Evolutionary conservation across 345 rosid genomes (phyloP).

Genomic region (Heritiera littoralis): DNA sequence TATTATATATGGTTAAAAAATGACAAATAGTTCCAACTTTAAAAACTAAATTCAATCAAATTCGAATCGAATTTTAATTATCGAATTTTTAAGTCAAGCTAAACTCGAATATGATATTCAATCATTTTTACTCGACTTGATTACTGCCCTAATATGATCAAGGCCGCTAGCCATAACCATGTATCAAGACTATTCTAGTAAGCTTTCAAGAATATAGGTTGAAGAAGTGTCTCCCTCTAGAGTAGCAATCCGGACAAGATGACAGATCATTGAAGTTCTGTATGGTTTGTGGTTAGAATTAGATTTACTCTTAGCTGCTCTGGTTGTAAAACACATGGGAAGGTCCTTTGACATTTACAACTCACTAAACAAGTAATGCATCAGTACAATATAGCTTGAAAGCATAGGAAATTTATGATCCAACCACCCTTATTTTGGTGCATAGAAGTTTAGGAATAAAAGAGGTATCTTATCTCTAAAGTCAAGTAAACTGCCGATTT

Average conservation of each 20-base stretch:
- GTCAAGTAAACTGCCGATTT: no score
- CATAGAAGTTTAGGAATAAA: no score
- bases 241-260: conserved; percentile 15
- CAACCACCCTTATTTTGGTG: conserved; percentile 9
- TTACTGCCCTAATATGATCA: no score
- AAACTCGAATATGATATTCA: no score
- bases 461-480: no score
- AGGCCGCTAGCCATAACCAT: no score
- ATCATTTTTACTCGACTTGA: no score
- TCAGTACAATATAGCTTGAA: conserved; percentile 4
- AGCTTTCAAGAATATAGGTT: conserved; percentile 71
- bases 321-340: conserved; percentile 17
- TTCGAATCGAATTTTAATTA: no score
- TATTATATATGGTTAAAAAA: no score
- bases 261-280: conserved; percentile 26
- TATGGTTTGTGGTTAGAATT: conserved; percentile 5
- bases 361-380: conserved; percentile 25
- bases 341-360: conserved; percentile 26
- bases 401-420: neutral
- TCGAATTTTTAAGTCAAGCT: no score
- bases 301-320: conserved; percentile 12
- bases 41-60: no score
- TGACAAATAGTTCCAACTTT: no score
- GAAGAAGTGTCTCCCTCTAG: conserved; percentile 67
- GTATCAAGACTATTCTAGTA: conserved; percentile 54